phyloP scores from a whole-genome alignment of 2,329 filamentous ascomycete genomes.

The Fusarium sp. region DNA sequence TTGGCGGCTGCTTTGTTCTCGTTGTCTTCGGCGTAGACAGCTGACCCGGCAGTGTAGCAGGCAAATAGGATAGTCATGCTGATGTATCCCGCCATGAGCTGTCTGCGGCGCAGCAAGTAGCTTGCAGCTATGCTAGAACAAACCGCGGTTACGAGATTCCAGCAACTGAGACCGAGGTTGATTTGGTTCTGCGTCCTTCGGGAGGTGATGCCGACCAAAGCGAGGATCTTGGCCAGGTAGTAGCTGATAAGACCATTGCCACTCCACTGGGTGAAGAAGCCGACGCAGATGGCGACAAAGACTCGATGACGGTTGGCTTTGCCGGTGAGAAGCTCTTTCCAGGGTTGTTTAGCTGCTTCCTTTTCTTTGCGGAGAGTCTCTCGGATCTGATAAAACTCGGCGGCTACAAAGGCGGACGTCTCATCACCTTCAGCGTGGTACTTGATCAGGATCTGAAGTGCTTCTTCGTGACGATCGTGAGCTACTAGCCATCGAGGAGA shows the following conservation, averaged over 20 bases:
- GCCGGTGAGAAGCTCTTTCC: constrained; percentile 34
- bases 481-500: constrained; percentile 25
- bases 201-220: constrained; percentile 50
- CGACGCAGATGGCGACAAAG: constrained; percentile 42
- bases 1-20: constrained; percentile 28
- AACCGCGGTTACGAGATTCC: neutral
- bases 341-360: constrained; percentile 14
- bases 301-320: constrained; percentile 42
- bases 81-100: constrained; percentile 32
- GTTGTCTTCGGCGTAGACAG: neutral
- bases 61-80: constrained; percentile 45
- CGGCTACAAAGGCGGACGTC: neutral
- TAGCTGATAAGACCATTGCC: constrained; percentile 48
- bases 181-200: constrained; percentile 46
- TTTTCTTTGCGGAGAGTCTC: constrained; percentile 18
- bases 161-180: constrained; percentile 41
- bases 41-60: constrained; percentile 14
- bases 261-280: constrained; percentile 44
- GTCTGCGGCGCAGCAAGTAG: constrained; percentile 38
- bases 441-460: constrained; percentile 7
- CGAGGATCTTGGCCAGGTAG: constrained; percentile 52
- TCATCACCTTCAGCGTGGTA: constrained; percentile 19
- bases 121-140: neutral
- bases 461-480: constrained; percentile 24
- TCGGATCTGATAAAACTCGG: constrained; percentile 20